A percentile compares a stretch with the other conserved stretches of the same genome.
These are phyloP conservation scores for Trichaptum fuscoviolaceum DNA, from an alignment of 768 basidiomycete genomes.

Conservation along the genomic window DNA sequence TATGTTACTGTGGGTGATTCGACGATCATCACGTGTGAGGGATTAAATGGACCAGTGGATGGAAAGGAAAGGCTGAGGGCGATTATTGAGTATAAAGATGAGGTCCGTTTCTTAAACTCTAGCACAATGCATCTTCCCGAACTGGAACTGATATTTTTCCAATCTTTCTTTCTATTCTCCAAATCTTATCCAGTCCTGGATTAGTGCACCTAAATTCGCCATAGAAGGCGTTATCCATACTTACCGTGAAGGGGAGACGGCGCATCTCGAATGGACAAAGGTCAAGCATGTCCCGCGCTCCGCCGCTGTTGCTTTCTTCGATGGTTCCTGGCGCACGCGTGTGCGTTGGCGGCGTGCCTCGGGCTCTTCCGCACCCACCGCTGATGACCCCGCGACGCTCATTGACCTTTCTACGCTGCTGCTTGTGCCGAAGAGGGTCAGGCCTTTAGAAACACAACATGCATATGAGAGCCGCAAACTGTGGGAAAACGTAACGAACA, in stretches of 20 bases:
- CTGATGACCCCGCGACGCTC: constrained; percentile 39
- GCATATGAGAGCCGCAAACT: constrained; percentile 78
- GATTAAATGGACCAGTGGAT: constrained; percentile 39
- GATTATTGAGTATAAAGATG: constrained; percentile 93
- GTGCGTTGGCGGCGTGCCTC: constrained; percentile 72
- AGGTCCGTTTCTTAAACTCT: constrained; percentile 47
- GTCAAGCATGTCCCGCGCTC: constrained; percentile 86
- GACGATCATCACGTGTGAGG: constrained; percentile 75
- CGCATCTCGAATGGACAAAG: constrained; percentile 68
- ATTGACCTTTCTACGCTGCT: constrained; percentile 71
- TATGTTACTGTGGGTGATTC: constrained; percentile 84
- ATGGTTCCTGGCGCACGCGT: constrained; percentile 82
- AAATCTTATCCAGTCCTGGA: constrained; percentile 61
- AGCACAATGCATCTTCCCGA: neutral
- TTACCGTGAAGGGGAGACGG: constrained; percentile 56
- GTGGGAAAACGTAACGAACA: constrained; percentile 80
- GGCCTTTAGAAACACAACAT: constrained; percentile 75
- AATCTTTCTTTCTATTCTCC: constrained; percentile 2
- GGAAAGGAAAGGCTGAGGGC: constrained; percentile 60
- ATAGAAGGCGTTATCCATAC: constrained; percentile 88
- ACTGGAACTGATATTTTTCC: neutral
- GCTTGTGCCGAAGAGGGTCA: constrained; percentile 76
- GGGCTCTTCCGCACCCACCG: constrained; percentile 8
- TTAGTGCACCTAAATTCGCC: constrained; percentile 80
- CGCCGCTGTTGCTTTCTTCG: constrained; percentile 72